Evolutionary conservation across 768 basidiomycete species (phyloP), one percentile per base, ranked within the genome.

Genomic region (Leucosporidium yakuticum): DNA sequence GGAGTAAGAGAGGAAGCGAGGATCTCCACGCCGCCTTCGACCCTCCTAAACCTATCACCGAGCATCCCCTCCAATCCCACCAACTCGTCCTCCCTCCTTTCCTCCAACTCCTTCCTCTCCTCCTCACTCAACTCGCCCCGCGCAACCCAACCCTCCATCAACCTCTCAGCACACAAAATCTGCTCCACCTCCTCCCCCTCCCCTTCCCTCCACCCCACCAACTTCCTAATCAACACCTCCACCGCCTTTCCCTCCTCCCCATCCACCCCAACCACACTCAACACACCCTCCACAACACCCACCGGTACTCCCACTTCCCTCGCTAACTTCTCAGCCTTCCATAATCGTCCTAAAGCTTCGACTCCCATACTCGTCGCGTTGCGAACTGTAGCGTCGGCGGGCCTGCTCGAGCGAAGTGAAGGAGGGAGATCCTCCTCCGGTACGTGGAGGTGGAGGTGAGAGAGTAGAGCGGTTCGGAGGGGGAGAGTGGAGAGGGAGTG

Each of bases 401-500:
- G 69, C 20, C 60, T 51, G 5, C 62, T 36, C 4, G 54, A 25
- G 25, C 76, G 70, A 68, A 80, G 79, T 31, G 77, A 62, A 12
- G 63, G 60, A 0, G 94, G 94, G 7, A 96, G 83, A 73, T 95
- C 92, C 65, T 89, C 87, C 80, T 97, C 93, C 0, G 92, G 88
- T 8, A 89, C 76, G 73, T 90, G 85, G 27, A 95, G 82, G 55
- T 95, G 82, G 4, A 96, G 82, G 79, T 90, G 91, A 72, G 92
- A 89, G 55, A 93, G 87, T 61, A 86, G 85, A 0, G 91, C 89
- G 76, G 91, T 86, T 20, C 91, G 78, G 7, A 87, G 84, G 8
- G 85, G 81, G 4, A 86, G 77, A 9, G 84, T 81, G 11, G 77
- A 78, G 44, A 92, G 68, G 8, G 77, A 74, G 14, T 79, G 80